Conservation (phyloP, 441 rosid species). For the Jatropha multifida region DNA sequence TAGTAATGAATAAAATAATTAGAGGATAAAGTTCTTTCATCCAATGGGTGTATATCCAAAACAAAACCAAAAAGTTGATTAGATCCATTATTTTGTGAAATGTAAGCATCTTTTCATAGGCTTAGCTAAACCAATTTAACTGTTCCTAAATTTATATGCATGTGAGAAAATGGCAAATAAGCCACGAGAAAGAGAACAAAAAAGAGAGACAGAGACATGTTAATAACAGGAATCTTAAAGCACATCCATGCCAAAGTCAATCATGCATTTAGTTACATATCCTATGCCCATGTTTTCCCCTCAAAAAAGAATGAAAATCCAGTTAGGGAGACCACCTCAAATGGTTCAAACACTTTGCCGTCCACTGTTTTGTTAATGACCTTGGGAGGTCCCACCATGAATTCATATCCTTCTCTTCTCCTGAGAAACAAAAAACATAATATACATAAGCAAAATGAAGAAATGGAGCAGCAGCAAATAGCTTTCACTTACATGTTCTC, state of each 20-base stretch:
- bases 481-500: constrained; percentile 77
- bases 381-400: constrained; percentile 99
- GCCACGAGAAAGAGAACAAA: background rate
- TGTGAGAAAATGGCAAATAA: background rate
- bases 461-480: constrained; percentile 23
- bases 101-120: background rate
- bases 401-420: constrained; percentile 99
- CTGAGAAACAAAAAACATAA: constrained; percentile 42
- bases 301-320: constrained; percentile 6
- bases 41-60: background rate
- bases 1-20: background rate
- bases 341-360: constrained; percentile 83
- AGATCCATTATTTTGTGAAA: background rate
- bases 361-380: constrained; percentile 82
- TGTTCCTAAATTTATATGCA: background rate
- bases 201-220: background rate
- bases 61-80: background rate
- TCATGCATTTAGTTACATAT: constrained; percentile 10
- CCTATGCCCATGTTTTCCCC: background rate
- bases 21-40: background rate
- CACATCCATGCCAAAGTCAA: constrained; percentile 2
- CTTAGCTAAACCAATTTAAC: constrained; percentile 11
- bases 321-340: constrained; percentile 56
- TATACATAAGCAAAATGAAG: constrained; percentile 22
- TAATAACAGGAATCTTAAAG: background rate